Evolutionary conservation across 495 filamentous ascomycete genomes (phyloP), one percentile per base, ranked within the genome.

Genomic region (Clohesyomyces aquaticus): DNA sequence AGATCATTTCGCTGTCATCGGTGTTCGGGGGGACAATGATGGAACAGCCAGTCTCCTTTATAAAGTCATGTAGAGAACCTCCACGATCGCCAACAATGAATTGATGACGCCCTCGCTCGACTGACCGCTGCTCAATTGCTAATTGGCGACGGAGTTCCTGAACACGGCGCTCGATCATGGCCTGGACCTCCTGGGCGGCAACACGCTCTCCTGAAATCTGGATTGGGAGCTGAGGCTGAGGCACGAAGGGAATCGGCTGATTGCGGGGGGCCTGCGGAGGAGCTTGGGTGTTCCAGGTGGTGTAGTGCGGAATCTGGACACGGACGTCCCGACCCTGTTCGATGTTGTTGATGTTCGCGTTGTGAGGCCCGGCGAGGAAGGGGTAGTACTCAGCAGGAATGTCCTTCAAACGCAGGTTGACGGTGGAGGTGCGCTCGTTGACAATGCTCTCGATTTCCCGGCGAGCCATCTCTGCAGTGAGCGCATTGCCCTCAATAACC

Each of bases 321-420:
- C 88, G 87, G 18, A 94, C 77, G 54, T 88, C 83, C 25, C 86
- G 85, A 49, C 83, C 81, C 60, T 87, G 76, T 74, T 96, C 90
- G 38, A 96, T 80, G 38, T 82, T 82, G 42, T 83, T 81, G 62
- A 90, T 76, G 47, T 82, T 78, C 29, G 79, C 77, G 70, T 91
- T 89, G 71, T 93, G 84, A 14, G 89, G 84, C 23, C 93, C 93
- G 23, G 90, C 88, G 73, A 99, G 89, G 79, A 98, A 98, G 14
- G 93, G 95, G 76, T 91, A 99, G 73, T 90, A 95, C 72, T 96
- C 91, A 19, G 93, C 86, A 1, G 93, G 93, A 60, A 97, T 87
- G 16, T 87, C 82, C 74, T 86, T 88, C 62, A 98, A 73, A 35
- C 86, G 85, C 28, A 90, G 75, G 75, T 81, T 93, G 71, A 93